These are phyloP conservation scores for Tephrocybe sp. DNA, from an alignment of 768 basidiomycete genomes.

Conservation along the genomic window DNA sequence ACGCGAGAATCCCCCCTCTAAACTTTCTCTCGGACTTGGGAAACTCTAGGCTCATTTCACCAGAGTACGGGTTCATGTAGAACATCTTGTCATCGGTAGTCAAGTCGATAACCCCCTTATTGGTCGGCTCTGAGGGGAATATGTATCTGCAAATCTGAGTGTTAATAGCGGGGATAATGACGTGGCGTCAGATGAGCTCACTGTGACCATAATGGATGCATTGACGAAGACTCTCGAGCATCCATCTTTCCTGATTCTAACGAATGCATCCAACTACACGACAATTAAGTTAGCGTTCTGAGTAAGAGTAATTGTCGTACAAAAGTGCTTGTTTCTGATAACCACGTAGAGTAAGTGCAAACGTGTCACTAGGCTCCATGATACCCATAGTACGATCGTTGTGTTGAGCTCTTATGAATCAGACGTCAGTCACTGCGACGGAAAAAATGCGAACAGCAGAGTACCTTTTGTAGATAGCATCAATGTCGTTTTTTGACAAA, in stretches of 20 bases:
- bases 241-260: conserved; percentile 75
- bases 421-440: background rate
- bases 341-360: conserved; percentile 71
- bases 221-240: conserved; percentile 65
- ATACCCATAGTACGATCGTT: conserved; percentile 74
- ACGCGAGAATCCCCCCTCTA: conserved; percentile 90
- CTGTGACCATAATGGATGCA: conserved; percentile 97
- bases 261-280: conserved; percentile 84
- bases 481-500: conserved; percentile 76
- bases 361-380: conserved; percentile 80
- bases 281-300: background rate
- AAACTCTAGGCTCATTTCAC: conserved; percentile 84
- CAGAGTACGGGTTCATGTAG: conserved; percentile 90
- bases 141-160: conserved; percentile 52
- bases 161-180: background rate
- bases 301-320: conserved; percentile 35
- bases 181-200: conserved; percentile 29
- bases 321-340: conserved; percentile 94
- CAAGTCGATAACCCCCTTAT: conserved; percentile 68
- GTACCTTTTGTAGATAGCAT: conserved; percentile 83
- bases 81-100: conserved; percentile 78
- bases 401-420: conserved; percentile 67
- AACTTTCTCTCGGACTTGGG: conserved; percentile 78
- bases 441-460: conserved; percentile 7
- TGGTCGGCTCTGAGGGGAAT: conserved; percentile 61